Percentiles rank a stretch among this genome's conserved stretches.
Evolutionary conservation across 176 grass and related monocot species (phyloP).

Genomic region (Leersia perrieri): DNA sequence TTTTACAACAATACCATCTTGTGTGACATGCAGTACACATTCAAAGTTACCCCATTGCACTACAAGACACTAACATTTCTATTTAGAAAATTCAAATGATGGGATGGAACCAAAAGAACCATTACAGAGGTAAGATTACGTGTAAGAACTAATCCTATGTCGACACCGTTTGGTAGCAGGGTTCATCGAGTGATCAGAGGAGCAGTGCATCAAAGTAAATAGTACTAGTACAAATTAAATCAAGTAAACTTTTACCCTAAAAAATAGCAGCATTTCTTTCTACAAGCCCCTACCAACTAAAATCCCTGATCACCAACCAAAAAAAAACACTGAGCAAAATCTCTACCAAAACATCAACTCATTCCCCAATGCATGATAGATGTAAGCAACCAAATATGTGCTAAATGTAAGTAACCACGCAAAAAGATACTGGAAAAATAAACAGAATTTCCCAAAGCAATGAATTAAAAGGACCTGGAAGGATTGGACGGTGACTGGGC

Average conservation of each 20-base stretch:
- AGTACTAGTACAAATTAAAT: not conserved
- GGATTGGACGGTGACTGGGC: conserved; percentile 30
- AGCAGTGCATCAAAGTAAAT: not conserved
- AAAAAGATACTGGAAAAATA: not conserved
- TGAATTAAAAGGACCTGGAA: conserved; percentile 41
- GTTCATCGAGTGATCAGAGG: not conserved
- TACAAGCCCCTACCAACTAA: not conserved
- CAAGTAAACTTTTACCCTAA: not conserved
- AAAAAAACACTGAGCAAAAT: not conserved
- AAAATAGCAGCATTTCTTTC: not conserved
- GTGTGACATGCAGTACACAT: not conserved
- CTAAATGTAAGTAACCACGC: not conserved
- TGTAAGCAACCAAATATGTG: not conserved
- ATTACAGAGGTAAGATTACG: not conserved
- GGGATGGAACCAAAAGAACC: not conserved
- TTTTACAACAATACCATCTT: not conserved
- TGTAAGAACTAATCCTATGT: not conserved
- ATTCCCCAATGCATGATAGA: not conserved
- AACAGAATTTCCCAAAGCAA: conserved; percentile 5
- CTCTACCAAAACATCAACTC: not conserved
- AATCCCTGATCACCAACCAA: not conserved
- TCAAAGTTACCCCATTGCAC: not conserved
- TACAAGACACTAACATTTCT: not conserved
- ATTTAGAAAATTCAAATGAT: not conserved
- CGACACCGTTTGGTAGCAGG: not conserved